Percentiles rank a stretch among this genome's conserved stretches.
phyloP scores from a whole-genome alignment of 768 basidiomycete species.

The Fomitopsis pulvina region DNA sequence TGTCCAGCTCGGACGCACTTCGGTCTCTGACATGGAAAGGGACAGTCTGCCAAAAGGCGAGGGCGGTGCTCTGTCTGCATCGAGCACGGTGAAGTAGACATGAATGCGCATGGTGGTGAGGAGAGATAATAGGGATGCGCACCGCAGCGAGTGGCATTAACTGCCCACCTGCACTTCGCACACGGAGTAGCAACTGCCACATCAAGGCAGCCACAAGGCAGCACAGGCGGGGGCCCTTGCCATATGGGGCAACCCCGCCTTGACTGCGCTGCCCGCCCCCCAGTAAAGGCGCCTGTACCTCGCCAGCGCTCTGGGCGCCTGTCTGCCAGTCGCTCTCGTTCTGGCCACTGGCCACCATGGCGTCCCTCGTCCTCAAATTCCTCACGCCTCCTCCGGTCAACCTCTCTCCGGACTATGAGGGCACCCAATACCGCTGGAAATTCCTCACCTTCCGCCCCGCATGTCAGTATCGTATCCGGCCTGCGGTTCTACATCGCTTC shows the following conservation, averaged over 20 bases:
- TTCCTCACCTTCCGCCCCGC: constrained; percentile 79
- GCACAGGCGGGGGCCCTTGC: neutral
- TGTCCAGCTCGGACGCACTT: neutral
- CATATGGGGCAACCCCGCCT: neutral
- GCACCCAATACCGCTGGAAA: constrained; percentile 68
- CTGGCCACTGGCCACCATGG: constrained; percentile 9
- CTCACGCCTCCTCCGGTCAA: constrained; percentile 45
- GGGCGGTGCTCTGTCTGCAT: neutral
- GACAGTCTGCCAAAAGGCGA: neutral
- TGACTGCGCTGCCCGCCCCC: neutral
- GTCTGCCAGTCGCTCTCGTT: neutral
- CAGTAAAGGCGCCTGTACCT: no score
- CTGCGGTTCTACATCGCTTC: no score
- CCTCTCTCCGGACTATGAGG: constrained; percentile 58
- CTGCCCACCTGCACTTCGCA: neutral
- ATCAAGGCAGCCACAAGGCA: neutral
- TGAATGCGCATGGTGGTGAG: constrained; percentile 1
- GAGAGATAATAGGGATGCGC: neutral
- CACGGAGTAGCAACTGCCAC: neutral
- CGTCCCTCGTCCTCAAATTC: constrained; percentile 8
- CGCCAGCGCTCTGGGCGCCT: neutral
- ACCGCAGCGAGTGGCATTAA: neutral
- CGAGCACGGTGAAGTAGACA: constrained; percentile 1
- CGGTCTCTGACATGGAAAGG: neutral
- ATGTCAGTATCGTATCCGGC: constrained; percentile 34